A percentile compares a stretch with the other conserved stretches of the same genome.
phyloP scores from a whole-genome alignment of 1,284 basidiomycete species.

The Sphagnurus paluster region DNA sequence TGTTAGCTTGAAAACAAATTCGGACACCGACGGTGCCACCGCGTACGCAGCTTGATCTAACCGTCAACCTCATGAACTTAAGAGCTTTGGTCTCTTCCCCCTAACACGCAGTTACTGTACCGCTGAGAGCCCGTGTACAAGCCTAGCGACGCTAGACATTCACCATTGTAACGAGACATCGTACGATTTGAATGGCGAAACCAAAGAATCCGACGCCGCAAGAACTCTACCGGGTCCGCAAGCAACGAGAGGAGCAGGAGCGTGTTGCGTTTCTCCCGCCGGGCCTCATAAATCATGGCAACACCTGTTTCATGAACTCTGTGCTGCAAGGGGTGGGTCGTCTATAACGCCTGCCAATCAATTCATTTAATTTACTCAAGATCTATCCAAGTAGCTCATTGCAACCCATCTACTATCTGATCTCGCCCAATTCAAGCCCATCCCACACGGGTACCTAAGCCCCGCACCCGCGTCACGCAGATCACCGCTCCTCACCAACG shows the following conservation, averaged over 20 bases:
- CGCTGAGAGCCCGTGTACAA: not conserved
- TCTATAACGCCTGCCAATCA: not conserved
- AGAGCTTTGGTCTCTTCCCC: slow-evolving; percentile 3
- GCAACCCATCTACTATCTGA: slow-evolving; percentile 64
- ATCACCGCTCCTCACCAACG: slow-evolving; percentile 70
- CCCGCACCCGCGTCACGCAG: slow-evolving; percentile 44
- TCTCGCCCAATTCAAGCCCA: slow-evolving; percentile 55
- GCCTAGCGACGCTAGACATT: no score
- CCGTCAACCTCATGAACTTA: slow-evolving; percentile 8
- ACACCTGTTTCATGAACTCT: slow-evolving; percentile 93
- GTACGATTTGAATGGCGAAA: slow-evolving; percentile 49
- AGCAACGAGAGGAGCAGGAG: slow-evolving; percentile 62
- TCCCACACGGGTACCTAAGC: slow-evolving; percentile 37
- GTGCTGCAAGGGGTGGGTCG: slow-evolving; percentile 67
- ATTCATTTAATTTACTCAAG: slow-evolving; percentile 4
- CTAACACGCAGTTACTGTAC: slow-evolving; percentile 2
- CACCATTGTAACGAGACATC: no score
- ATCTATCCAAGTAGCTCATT: slow-evolving; percentile 50
- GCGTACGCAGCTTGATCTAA: slow-evolving; percentile 13
- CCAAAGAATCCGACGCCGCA: slow-evolving; percentile 58
- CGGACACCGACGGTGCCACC: slow-evolving; percentile 4
- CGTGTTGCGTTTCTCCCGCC: slow-evolving; percentile 61
- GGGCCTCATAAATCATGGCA: slow-evolving; percentile 84
- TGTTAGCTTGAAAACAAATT: not conserved
- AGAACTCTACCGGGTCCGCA: slow-evolving; percentile 59